A percentile compares a stretch with the other conserved stretches of the same genome.
phyloP scores from a whole-genome alignment of 1,284 basidiomycete species.

The Malassezia yamatoensis region DNA sequence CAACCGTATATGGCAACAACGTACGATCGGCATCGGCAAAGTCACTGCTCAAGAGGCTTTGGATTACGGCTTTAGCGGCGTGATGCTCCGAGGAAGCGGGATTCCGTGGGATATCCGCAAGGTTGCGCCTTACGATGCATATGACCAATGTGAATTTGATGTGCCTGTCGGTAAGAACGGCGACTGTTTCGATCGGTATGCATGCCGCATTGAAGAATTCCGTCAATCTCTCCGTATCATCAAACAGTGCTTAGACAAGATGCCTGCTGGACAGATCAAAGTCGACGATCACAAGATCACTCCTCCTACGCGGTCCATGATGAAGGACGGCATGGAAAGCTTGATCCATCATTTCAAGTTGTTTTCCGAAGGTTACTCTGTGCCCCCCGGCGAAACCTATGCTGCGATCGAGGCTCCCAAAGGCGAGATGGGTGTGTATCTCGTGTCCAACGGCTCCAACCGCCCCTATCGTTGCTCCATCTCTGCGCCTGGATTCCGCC shows the following conservation, averaged over 20 bases:
- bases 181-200: constrained; percentile 88
- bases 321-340: constrained; percentile 97
- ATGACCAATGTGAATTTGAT: constrained; percentile 92
- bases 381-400: constrained; percentile 96
- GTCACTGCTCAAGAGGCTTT: constrained; percentile 87
- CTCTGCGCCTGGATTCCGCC: constrained; percentile 45
- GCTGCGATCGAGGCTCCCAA: constrained; percentile 95
- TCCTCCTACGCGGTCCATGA: constrained; percentile 88
- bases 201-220: constrained; percentile 97
- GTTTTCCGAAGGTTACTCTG: constrained; percentile 89
- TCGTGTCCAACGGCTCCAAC: constrained; percentile 46
- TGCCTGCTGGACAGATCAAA: constrained; percentile 83
- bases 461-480: constrained; percentile 47
- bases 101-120: constrained; percentile 88
- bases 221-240: constrained; percentile 86
- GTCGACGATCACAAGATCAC: constrained; percentile 95
- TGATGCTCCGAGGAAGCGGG: constrained; percentile 91
- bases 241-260: constrained; percentile 79
- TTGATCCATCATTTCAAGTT: constrained; percentile 95
- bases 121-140: constrained; percentile 88
- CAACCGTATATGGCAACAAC: constrained; percentile 94
- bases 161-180: constrained; percentile 91
- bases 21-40: constrained; percentile 79
- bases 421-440: constrained; percentile 69
- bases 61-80: constrained; percentile 88